Evolutionary conservation across 352 stramenopile species (phyloP).

Genomic region (Globisporangium nunn): DNA sequence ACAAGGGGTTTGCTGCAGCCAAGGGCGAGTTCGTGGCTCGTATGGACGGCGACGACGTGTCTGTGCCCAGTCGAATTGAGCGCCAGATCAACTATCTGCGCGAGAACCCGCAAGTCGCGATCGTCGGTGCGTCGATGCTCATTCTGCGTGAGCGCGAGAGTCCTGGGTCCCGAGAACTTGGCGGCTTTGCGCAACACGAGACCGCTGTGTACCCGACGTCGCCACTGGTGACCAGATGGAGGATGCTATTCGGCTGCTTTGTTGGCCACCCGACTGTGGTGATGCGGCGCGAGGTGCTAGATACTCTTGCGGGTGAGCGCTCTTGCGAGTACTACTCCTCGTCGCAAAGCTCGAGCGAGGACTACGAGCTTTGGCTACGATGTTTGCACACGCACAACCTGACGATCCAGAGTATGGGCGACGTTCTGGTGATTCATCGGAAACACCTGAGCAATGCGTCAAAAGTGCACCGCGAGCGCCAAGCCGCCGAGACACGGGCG

Average conservation of each 20-base stretch:
- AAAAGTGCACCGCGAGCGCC: constrained; percentile 17
- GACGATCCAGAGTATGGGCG: constrained; percentile 41
- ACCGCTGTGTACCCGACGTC: constrained; percentile 41
- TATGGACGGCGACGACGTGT: constrained; percentile 86
- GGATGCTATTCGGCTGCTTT: constrained; percentile 74
- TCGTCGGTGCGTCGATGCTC: constrained; percentile 32
- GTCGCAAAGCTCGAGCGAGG: constrained; percentile 39
- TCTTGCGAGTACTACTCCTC: constrained; percentile 29
- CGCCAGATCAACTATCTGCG: constrained; percentile 40
- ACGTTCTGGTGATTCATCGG: constrained; percentile 47
- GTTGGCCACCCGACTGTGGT: constrained; percentile 76
- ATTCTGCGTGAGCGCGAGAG: constrained; percentile 14
- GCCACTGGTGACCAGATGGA: constrained; percentile 52
- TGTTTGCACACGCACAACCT: constrained; percentile 29
- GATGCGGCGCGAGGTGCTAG: constrained; percentile 45
- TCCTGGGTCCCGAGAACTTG: not conserved
- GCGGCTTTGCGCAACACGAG: constrained; percentile 9
- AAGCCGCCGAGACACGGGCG: constrained; percentile 36
- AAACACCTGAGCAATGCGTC: constrained; percentile 21
- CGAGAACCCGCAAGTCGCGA: constrained; percentile 27
- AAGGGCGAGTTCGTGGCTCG: constrained; percentile 49
- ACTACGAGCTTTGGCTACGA: constrained; percentile 82
- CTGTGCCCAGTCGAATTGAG: constrained; percentile 41
- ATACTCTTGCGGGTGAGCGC: constrained; percentile 12
- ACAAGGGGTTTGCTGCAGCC: constrained; percentile 50